Evolutionary conservation across 345 rosid genomes (phyloP).

Genomic region (Anastatica hierochuntica): DNA sequence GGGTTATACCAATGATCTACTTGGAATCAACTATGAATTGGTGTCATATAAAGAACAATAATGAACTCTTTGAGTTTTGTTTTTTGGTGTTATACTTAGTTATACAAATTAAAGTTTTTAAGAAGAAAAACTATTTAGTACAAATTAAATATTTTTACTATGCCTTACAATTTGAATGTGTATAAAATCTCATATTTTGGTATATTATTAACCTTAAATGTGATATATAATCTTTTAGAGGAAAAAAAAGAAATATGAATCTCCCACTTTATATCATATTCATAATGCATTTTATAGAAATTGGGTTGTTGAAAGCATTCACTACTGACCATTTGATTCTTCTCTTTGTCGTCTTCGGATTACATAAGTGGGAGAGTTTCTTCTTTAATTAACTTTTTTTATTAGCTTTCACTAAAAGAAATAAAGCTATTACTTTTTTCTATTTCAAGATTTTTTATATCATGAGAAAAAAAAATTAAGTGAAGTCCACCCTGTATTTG

Average conservation of each 20-base stretch:
- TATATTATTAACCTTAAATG: constrained; percentile 1
- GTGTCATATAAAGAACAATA: too few relatives aligned
- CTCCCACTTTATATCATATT: background rate
- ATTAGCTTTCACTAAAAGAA: constrained; percentile 13
- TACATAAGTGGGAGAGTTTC: constrained; percentile 12
- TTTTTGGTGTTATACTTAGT: too few relatives aligned
- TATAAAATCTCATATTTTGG: background rate
- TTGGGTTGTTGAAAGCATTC: constrained; percentile 23
- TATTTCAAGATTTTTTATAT: constrained; percentile 1
- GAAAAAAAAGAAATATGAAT: background rate
- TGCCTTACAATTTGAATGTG: too few relatives aligned
- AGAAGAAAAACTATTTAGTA: too few relatives aligned
- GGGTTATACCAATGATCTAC: too few relatives aligned
- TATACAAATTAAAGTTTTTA: too few relatives aligned
- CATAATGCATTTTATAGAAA: background rate
- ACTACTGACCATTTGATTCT: constrained; percentile 11
- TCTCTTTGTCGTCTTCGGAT: constrained; percentile 17
- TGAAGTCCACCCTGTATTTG: constrained; percentile 25
- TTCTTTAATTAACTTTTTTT: background rate
- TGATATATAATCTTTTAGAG: background rate
- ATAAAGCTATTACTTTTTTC: constrained; percentile 17
- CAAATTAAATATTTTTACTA: too few relatives aligned
- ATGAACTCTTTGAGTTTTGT: too few relatives aligned
- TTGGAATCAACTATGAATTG: too few relatives aligned
- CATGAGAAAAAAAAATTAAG: background rate